Evolutionary conservation across 306 rosid species (phyloP).

Genomic region (Rosa lucieae): DNA sequence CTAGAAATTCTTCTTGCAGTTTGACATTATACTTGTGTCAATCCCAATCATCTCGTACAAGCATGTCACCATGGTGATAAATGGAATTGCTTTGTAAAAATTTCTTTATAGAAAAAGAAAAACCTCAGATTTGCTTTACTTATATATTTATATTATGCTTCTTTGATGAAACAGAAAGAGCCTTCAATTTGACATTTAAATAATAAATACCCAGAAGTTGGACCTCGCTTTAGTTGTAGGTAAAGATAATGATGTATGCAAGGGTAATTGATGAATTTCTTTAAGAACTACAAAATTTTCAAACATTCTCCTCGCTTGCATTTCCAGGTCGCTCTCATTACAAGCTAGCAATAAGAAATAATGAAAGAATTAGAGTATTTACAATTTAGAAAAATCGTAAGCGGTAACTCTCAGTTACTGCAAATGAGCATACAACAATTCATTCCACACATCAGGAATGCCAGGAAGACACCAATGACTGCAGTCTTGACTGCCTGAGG

Average conservation of each 20-base stretch:
- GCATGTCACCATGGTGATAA: neutral
- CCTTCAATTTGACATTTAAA: neutral
- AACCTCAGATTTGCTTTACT: neutral
- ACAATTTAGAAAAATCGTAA: constrained; percentile 4
- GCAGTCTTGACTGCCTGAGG: constrained; percentile 65
- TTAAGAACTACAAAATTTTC: neutral
- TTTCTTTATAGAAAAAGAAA: neutral
- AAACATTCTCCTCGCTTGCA: constrained; percentile 5
- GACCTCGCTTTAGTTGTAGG: too few relatives aligned
- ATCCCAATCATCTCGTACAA: neutral
- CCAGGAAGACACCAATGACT: constrained; percentile 99
- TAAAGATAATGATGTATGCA: neutral
- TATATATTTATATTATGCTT: neutral
- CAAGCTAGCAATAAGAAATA: constrained; percentile 2
- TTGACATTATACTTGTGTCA: neutral
- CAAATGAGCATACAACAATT: constrained; percentile 62
- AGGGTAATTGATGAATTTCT: neutral
- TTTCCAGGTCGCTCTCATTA: neutral
- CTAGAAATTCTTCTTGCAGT: constrained; percentile 14
- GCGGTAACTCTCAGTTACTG: constrained; percentile 28
- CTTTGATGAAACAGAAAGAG: neutral
- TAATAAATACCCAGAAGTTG: neutral
- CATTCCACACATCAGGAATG: constrained; percentile 90
- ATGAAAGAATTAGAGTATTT: constrained; percentile 23
- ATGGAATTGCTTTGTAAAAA: neutral